These are phyloP conservation scores for Gaertneriomyces sp. DNA, from an alignment of 192 early-diverging fungal genomes.

Conservation along the genomic window DNA sequence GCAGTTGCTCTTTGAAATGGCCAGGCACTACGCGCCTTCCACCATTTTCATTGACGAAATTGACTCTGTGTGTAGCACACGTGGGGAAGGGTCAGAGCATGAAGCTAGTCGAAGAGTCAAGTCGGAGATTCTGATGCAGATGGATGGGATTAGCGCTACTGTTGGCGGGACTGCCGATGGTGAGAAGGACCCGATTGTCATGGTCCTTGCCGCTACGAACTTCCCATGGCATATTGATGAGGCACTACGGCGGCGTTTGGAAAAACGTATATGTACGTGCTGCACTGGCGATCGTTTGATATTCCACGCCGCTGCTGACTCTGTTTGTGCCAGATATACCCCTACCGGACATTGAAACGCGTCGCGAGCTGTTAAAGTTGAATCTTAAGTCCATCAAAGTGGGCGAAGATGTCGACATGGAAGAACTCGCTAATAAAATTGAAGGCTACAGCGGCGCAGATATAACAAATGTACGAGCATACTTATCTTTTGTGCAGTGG, in stretches of 20 bases:
- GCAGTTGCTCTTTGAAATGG: conserved; percentile 58
- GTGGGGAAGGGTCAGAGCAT: conserved; percentile 53
- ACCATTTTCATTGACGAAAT: conserved; percentile 69
- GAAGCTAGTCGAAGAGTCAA: conserved; percentile 55
- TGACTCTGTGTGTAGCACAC: conserved; percentile 49
- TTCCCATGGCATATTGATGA: conserved; percentile 73
- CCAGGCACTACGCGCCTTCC: conserved; percentile 57
- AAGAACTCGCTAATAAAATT: conserved; percentile 49
- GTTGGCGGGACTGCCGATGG: conserved; percentile 31
- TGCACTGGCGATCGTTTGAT: not conserved
- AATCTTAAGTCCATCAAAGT: conserved; percentile 53
- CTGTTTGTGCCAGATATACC: conserved; percentile 47
- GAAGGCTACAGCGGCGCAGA: conserved; percentile 62
- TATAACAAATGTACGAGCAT: conserved; percentile 53
- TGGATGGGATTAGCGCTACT: conserved; percentile 56
- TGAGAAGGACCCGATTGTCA: conserved; percentile 50
- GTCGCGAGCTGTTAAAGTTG: conserved; percentile 49
- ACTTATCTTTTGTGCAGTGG: not conserved
- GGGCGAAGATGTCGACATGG: conserved; percentile 42
- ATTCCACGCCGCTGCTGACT: not conserved
- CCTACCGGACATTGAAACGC: conserved; percentile 48
- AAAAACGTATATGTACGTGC: conserved; percentile 59
- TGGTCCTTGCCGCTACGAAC: conserved; percentile 66
- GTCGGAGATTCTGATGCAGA: conserved; percentile 63
- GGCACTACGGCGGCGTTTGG: conserved; percentile 54